Evolutionary conservation across 371 early-diverging fungal genomes (phyloP), one percentile per base, ranked within the genome.

Genomic region (Dichotomocladium elegans): DNA sequence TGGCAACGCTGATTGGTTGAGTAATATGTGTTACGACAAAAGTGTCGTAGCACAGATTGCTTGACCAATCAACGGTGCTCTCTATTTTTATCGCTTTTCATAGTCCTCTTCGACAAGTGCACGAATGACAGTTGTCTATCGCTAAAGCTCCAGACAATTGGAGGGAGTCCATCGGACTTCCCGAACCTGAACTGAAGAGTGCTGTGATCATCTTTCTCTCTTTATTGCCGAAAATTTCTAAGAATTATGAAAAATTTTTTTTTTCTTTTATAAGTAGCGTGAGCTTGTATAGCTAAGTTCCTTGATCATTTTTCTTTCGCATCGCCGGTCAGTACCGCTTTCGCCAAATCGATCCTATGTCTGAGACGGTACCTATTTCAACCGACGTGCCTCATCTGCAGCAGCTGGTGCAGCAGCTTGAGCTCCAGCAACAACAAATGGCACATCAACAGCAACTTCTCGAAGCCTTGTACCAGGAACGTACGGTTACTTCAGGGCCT

Each of bases 221-320:
- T 42, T 42, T 42, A 21, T 42, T 22, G 26, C 10, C 41, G 41
- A 6, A 41, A 10, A 5, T 4, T 11, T 7, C 14, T n/a, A 42
- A 42, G 6, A 42, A 42, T 24, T 42, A 42, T 24, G 26, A 42
- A 1, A 42, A 41, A 14, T 41, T 41, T 1, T 41, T 42, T 6
- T 42, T 9, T 21, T n/a, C n/a, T 41, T 41, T 21, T 19, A 27
- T 44, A 29, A 44, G 25, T 29, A 44, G 25, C n/a, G n/a, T n/a
- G n/a, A n/a, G n/a, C n/a, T n/a, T n/a, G n/a, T n/a, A n/a, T n/a
- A n/a, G n/a, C n/a, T n/a, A n/a, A n/a, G n/a, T n/a, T n/a, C n/a
- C n/a, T n/a, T n/a, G n/a, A n/a, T n/a, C n/a, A n/a, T n/a, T 44
- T 44, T 44, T 44, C 27, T 15, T 44, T 44, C 45, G 27, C 45